A percentile compares a stretch with the other conserved stretches of the same genome.
These are phyloP conservation scores for Fusarium tanahbumbuense DNA, from an alignment of 2,329 filamentous ascomycete species.

Conservation along the genomic window DNA sequence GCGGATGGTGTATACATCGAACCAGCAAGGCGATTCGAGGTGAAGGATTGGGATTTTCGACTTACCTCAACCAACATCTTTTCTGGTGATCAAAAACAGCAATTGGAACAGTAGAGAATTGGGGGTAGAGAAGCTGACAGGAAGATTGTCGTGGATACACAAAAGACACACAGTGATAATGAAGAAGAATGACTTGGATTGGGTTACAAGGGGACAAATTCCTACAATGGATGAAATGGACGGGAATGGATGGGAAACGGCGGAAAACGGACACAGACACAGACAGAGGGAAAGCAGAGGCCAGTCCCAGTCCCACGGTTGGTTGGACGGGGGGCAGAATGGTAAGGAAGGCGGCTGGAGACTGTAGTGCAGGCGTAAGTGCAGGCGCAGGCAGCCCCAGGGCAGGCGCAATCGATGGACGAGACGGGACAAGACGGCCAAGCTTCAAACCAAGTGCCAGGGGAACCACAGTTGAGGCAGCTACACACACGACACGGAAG, in stretches of 20 bases:
- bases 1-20: conserved; percentile 19
- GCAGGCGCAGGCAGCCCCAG: background rate
- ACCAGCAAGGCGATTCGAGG: conserved; percentile 18
- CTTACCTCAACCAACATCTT: conserved; percentile 55
- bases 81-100: conserved; percentile 19
- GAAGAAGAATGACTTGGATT: conserved; percentile 17
- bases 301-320: conserved; percentile 16
- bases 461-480: conserved; percentile 20
- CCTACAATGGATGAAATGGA: conserved; percentile 36
- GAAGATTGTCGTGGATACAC: conserved; percentile 26
- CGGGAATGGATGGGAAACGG: conserved; percentile 21
- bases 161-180: conserved; percentile 16
- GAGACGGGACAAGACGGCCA: background rate
- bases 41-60: conserved; percentile 29
- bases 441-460: background rate
- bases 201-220: conserved; percentile 40
- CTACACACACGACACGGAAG: conserved; percentile 10
- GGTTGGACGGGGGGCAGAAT: conserved; percentile 17
- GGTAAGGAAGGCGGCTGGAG: conserved; percentile 15
- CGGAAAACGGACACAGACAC: conserved; percentile 33
- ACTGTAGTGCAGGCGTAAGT: conserved; percentile 5
- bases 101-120: conserved; percentile 18
- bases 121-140: conserved; percentile 25
- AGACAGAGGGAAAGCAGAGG: conserved; percentile 4
- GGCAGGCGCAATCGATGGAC: conserved; percentile 20